A percentile compares a stretch with the other conserved stretches of the same genome.
phyloP scores from a whole-genome alignment of 805 yeast genomes.

The Candida schatavii region DNA sequence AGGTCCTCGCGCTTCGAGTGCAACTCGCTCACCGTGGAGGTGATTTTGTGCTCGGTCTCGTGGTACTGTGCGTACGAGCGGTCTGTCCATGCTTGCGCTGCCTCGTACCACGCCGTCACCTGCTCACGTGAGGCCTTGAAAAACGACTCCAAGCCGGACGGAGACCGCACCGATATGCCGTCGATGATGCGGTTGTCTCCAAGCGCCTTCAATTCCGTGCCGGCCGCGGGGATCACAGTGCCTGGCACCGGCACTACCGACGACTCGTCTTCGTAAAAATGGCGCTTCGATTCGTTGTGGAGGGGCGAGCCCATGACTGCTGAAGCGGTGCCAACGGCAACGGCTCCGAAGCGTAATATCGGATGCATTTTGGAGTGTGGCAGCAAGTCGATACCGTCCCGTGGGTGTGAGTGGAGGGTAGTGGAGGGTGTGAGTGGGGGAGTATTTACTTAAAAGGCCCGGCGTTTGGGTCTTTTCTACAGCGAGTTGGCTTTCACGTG shows the following conservation, averaged over 20 bases:
- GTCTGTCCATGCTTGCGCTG: constrained; percentile 35
- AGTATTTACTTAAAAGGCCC: no score
- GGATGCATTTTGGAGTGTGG: no score
- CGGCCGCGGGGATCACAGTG: constrained; percentile 42
- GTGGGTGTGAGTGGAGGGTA: no score
- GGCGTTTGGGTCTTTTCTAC: no score
- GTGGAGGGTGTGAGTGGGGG: no score
- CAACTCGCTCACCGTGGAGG: constrained; percentile 59
- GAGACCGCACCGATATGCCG: constrained; percentile 57
- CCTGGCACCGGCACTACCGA: constrained; percentile 50
- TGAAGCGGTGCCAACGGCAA: background rate
- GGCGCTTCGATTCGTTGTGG: constrained; percentile 28
- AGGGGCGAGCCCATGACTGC: background rate
- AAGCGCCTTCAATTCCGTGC: constrained; percentile 38
- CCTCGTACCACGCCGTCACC: constrained; percentile 28
- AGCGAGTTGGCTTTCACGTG: no score
- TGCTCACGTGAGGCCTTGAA: constrained; percentile 49
- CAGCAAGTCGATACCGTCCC: no score
- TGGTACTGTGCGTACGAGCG: constrained; percentile 50
- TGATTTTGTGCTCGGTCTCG: constrained; percentile 59
- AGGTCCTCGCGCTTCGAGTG: constrained; percentile 66
- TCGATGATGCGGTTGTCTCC: constrained; percentile 50
- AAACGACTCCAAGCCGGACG: constrained; percentile 44
- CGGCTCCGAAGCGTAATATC: background rate
- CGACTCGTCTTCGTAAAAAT: constrained; percentile 51